A percentile compares a stretch with the other conserved stretches of the same genome.
Evolutionary conservation across 2,329 filamentous ascomycete species (phyloP).

Genomic region (Clarireedia monteithiana): DNA sequence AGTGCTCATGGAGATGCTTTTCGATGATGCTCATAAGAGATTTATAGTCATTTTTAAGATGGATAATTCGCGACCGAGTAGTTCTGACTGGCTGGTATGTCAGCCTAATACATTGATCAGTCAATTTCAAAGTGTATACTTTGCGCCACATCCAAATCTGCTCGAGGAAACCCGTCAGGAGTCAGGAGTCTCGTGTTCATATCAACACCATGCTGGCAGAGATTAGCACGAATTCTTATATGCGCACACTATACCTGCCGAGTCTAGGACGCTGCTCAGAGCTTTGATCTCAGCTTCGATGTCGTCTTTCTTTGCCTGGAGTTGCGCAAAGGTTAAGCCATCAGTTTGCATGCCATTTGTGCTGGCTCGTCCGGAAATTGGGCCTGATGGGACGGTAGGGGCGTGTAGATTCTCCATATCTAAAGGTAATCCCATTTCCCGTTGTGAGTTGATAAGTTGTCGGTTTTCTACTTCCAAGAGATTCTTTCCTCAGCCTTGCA

Average conservation of each 20-base stretch:
- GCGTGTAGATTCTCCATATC: slow-evolving; percentile 60
- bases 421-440: slow-evolving; percentile 24
- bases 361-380: slow-evolving; percentile 51
- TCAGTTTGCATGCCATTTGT: slow-evolving; percentile 53
- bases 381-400: slow-evolving; percentile 70
- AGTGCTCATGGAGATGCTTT: slow-evolving; percentile 79
- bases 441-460: not conserved
- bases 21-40: slow-evolving; percentile 78
- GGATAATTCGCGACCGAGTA: slow-evolving; percentile 83
- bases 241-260: slow-evolving; percentile 45
- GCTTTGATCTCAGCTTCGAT: slow-evolving; percentile 83
- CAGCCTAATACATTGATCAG: not conserved
- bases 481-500: slow-evolving; percentile 5
- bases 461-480: not conserved
- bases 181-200: slow-evolving; percentile 88
- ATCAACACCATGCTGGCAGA: slow-evolving; percentile 70
- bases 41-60: slow-evolving; percentile 89
- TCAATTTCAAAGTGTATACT: slow-evolving; percentile 47
- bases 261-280: slow-evolving; percentile 78
- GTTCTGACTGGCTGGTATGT: slow-evolving; percentile 62
- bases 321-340: slow-evolving; percentile 65
- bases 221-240: slow-evolving; percentile 10
- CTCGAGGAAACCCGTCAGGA: slow-evolving; percentile 82
- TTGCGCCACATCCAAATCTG: slow-evolving; percentile 91
- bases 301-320: slow-evolving; percentile 76